Evolutionary conservation across 495 filamentous ascomycete species (phyloP).

Genomic region (Jackrogersella multiformis): DNA sequence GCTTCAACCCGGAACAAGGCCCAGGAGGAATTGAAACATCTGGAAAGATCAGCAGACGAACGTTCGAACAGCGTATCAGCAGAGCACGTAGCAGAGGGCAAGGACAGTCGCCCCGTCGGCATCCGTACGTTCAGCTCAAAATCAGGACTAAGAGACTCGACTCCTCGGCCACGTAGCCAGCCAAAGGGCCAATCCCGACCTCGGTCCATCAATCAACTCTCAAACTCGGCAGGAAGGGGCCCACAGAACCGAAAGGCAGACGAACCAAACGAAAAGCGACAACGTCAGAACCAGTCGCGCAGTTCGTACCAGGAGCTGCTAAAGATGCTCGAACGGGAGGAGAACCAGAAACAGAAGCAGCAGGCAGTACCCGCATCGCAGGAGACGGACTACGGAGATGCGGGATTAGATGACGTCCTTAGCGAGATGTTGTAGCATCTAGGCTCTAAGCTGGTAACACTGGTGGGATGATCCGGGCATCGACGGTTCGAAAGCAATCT

Average conservation of each 20-base stretch:
- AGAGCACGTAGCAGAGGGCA: neutral
- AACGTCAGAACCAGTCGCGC: slow-evolving; percentile 16
- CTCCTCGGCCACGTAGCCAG: slow-evolving; percentile 4
- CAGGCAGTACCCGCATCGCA: slow-evolving; percentile 44
- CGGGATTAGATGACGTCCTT: slow-evolving; percentile 46
- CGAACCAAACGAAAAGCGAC: slow-evolving; percentile 2
- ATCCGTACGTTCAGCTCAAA: neutral
- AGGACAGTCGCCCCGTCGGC: neutral
- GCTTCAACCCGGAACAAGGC: slow-evolving; percentile 17
- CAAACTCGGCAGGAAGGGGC: neutral
- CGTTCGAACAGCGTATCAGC: slow-evolving; percentile 5
- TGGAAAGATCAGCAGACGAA: slow-evolving; percentile 28
- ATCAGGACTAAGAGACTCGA: neutral
- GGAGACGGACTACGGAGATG: slow-evolving; percentile 55
- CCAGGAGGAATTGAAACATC: slow-evolving; percentile 20
- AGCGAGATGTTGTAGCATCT: slow-evolving; percentile 25
- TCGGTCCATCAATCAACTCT: slow-evolving; percentile 30
- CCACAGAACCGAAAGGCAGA: slow-evolving; percentile 8
- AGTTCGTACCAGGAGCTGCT: slow-evolving; percentile 44
- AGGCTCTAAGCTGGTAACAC: neutral
- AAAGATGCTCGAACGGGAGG: slow-evolving; percentile 34
- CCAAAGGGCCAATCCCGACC: slow-evolving; percentile 12
- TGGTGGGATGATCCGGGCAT: neutral
- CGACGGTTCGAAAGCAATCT: too few relatives aligned
- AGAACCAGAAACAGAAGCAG: slow-evolving; percentile 12